Base-by-base conservation (phyloP, 2,329 filamentous ascomycete genomes). In the Pestalotiopsis sp. region DNA sequence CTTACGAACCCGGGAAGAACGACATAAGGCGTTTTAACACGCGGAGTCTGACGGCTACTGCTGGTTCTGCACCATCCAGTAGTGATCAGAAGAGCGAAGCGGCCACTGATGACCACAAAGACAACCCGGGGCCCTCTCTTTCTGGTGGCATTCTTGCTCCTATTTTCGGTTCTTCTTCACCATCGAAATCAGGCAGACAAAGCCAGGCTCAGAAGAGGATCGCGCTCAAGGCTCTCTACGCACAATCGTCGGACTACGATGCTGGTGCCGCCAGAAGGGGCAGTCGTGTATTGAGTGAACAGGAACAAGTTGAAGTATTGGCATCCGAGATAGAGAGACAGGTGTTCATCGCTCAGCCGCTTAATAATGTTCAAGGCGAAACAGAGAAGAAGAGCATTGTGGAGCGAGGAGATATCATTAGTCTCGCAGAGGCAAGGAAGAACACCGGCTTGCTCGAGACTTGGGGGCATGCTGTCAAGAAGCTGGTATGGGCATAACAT, bases 381-480 rank as follows among this genome's bases (percentile, higher is more conserved):
- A 83, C 82, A 57, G 77, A 77, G 13, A 79, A 79, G 52, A 83
- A 84, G 73, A 80, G 78, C 23, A 80, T 90, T 4, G 76, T 91
- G 23, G 85, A 88, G 72, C 84, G 82, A 70, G 86, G 83, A 0
- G 92, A 95, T 74, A 93, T 99, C 65, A 94, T 99, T 66, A 93
- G 91, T 27, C 79, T 97, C 66, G 90, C 89, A 2, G 94, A 98
- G 76, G 96, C 96, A 68, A 95, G 89, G 86, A 92, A 89, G 83
- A 94, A 91, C 70, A 98, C 95, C 0, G 93, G 94, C 0, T 85
- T 97, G 74, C 79, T 98, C 66, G 95, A 98, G 81, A 91, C 95
- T 78, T 81, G 97, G 76, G 94, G 94, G 1, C 94, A 98, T 83
- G 92, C 92, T 69, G 86, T 98, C 75, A 98, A 97, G 88, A 97